Conservation (phyloP, 495 filamentous ascomycete genomes). For the Trichoderma parareesei region DNA sequence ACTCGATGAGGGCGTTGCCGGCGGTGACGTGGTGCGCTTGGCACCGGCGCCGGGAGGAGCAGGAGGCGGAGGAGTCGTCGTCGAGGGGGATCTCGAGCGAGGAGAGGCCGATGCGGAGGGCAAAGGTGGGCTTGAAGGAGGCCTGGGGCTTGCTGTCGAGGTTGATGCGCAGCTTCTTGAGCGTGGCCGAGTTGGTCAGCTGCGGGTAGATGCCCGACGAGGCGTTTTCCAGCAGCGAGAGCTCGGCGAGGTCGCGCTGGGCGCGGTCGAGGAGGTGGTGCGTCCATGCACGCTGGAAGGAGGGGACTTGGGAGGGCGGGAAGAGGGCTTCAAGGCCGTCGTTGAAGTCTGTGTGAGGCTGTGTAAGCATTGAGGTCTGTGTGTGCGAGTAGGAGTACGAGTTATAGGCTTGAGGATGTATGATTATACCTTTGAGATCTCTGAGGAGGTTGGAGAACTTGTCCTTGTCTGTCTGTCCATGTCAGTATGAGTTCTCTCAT, state of each 20-base stretch:
- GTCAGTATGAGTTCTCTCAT: not conserved
- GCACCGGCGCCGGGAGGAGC: conserved; percentile 13
- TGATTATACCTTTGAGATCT: conserved; percentile 20
- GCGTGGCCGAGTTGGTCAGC: conserved; percentile 23
- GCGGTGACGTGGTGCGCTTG: conserved; percentile 16
- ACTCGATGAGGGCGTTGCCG: conserved; percentile 27
- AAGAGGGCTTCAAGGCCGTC: conserved; percentile 31
- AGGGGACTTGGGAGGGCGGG: conserved; percentile 23
- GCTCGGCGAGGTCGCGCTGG: conserved; percentile 20
- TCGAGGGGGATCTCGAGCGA: conserved; percentile 14
- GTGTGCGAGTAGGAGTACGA: no score
- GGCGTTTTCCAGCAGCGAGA: conserved; percentile 26
- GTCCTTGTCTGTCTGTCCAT: conserved; percentile 23
- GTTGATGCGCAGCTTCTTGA: conserved; percentile 32
- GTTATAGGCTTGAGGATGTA: not conserved
- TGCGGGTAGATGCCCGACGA: conserved; percentile 26
- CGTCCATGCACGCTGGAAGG: conserved; percentile 27
- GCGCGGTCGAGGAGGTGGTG: conserved; percentile 26
- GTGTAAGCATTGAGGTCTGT: not conserved
- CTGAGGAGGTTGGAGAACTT: conserved; percentile 27
- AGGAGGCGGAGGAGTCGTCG: not conserved
- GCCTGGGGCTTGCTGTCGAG: conserved; percentile 23
- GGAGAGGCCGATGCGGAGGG: conserved; percentile 20
- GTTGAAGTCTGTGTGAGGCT: conserved; percentile 23
- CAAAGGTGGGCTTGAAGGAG: conserved; percentile 24